Percentiles rank a stretch among this genome's conserved stretches.
Evolutionary conservation across 495 filamentous ascomycete species (phyloP).

Genomic region (Diplogelasinospora grovesii): DNA sequence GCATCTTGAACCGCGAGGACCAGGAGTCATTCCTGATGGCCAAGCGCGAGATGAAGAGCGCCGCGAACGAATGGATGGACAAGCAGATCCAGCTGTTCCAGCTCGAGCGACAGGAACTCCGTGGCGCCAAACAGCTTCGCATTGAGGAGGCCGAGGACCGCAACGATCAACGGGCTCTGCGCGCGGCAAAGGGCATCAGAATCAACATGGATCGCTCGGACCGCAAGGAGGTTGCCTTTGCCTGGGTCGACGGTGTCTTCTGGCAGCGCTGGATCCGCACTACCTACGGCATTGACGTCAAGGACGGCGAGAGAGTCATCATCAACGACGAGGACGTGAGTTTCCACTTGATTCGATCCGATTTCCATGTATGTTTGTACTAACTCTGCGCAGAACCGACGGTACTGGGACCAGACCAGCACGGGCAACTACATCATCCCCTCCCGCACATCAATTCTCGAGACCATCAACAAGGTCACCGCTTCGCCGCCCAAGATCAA

Average conservation of each 20-base stretch:
- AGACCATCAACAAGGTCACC: conserved; percentile 75
- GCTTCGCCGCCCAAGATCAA: conserved; percentile 71
- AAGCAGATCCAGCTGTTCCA: conserved; percentile 85
- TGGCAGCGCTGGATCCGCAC: conserved; percentile 96
- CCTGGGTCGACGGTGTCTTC: conserved; percentile 97
- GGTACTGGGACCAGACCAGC: conserved; percentile 90
- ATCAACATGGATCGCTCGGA: conserved; percentile 83
- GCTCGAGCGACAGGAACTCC: conserved; percentile 81
- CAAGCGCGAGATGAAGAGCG: conserved; percentile 88
- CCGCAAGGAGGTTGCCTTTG: conserved; percentile 86
- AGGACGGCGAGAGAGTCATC: conserved; percentile 81
- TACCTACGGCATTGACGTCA: conserved; percentile 84
- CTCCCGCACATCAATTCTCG: conserved; percentile 88
- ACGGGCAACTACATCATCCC: conserved; percentile 83
- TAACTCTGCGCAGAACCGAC: conserved; percentile 56
- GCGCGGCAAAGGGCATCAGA: conserved; percentile 82
- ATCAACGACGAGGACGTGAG: conserved; percentile 97
- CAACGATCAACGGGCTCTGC: conserved; percentile 78
- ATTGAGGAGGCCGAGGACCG: conserved; percentile 96
- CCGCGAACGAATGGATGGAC: conserved; percentile 96
- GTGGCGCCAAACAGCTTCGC: conserved; percentile 88
- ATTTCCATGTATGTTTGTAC: conserved; percentile 8
- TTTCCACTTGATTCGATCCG: too few species aligned
- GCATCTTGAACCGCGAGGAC: conserved; percentile 74
- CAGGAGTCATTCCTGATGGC: conserved; percentile 70